Percentiles rank a stretch among this genome's conserved stretches.
phyloP scores from a whole-genome alignment of 768 basidiomycete species.

The Phlegmacium glaucopus region DNA sequence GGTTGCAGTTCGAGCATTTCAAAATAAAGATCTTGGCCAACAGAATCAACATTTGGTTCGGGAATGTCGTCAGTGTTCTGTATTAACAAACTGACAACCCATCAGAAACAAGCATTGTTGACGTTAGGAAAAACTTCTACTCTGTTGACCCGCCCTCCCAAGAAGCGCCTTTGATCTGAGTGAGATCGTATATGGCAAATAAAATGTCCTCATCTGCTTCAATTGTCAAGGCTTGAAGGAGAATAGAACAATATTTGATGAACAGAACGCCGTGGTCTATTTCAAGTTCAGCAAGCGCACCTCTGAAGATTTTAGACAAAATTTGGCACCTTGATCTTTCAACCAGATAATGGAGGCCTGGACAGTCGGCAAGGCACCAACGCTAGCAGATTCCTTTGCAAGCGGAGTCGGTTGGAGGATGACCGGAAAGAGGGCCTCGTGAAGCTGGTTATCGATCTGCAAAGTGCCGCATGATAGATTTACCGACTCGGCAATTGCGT shows the following conservation, averaged over 20 bases:
- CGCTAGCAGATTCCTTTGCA: conserved; percentile 66
- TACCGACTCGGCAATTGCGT: conserved; percentile 72
- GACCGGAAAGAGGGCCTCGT: conserved; percentile 93
- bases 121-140: conserved; percentile 39
- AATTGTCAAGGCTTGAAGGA: conserved; percentile 91
- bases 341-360: conserved; percentile 87
- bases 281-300: background rate
- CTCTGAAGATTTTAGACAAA: background rate
- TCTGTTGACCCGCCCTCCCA: conserved; percentile 81
- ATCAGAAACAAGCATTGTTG: background rate
- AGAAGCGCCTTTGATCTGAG: conserved; percentile 85
- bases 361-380: conserved; percentile 83
- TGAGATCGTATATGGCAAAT: conserved; percentile 88
- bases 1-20: conserved; percentile 95
- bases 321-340: conserved; percentile 80
- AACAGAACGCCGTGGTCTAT: conserved; percentile 97
- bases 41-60: conserved; percentile 63
- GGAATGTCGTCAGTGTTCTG: conserved; percentile 62
- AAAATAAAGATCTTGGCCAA: conserved; percentile 86
- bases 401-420: conserved; percentile 93
- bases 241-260: conserved; percentile 93
- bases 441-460: conserved; percentile 96
- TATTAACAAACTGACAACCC: conserved; percentile 53
- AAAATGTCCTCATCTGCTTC: conserved; percentile 98
- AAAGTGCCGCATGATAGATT: conserved; percentile 81